Percentiles rank a stretch among this genome's conserved stretches.
Evolutionary conservation across 371 early-diverging fungal species (phyloP).

Genomic region (Capillidium heterosporum): DNA sequence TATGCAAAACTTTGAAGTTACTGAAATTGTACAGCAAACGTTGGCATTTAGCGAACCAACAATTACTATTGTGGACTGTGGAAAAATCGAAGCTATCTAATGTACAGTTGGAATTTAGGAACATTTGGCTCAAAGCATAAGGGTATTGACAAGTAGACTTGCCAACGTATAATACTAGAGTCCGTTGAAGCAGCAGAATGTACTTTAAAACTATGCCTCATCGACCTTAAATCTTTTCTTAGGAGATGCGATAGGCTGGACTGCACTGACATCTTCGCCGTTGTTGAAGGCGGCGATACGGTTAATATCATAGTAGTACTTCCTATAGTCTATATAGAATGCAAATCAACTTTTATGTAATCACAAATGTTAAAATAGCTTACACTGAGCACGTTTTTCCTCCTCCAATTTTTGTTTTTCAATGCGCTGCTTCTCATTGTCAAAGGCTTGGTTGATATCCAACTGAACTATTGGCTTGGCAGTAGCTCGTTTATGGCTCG

Average conservation of each 20-base stretch:
- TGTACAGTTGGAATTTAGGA: no score
- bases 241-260: neutral
- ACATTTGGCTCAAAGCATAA: no score
- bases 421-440: neutral
- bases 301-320: neutral
- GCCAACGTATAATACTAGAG: no score
- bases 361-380: neutral
- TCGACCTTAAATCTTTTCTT: no score
- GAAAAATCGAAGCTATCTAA: no score
- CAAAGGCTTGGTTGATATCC: neutral
- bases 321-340: neutral
- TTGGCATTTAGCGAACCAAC: no score
- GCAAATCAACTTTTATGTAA: neutral
- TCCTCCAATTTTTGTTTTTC: neutral
- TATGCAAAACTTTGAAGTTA: no score
- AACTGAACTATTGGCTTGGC: neutral
- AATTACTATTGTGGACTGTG: no score
- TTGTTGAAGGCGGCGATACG: neutral
- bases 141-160: no score
- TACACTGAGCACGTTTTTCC: neutral
- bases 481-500: neutral
- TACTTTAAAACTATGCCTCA: no score
- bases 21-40: no score
- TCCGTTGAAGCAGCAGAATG: no score
- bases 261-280: constrained; percentile 6